Evolutionary conservation across 2,329 filamentous ascomycete species (phyloP).

Genomic region (Parastagonospora avenae): DNA sequence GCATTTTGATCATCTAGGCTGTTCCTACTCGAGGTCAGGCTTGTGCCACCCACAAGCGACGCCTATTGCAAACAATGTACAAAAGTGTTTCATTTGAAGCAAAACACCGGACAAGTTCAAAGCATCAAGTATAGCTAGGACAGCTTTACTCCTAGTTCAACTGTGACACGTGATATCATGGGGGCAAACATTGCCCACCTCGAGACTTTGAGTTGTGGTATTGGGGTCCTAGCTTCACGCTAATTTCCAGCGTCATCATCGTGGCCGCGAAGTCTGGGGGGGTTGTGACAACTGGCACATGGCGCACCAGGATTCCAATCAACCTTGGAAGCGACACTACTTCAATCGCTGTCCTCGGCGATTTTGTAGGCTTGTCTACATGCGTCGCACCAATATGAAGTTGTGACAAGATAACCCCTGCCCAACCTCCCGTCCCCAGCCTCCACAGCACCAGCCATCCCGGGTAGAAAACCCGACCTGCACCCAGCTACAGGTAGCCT

Average conservation of each 20-base stretch:
- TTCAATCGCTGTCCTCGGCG: not conserved
- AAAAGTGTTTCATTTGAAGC: no score
- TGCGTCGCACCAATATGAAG: constrained; percentile 31
- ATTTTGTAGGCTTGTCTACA: not conserved
- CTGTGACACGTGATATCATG: no score
- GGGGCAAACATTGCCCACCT: no score
- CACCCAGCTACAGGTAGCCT: constrained; percentile 12
- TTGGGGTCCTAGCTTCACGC: not conserved
- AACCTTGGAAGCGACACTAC: not conserved
- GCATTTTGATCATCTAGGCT: no score
- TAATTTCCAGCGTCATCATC: not conserved
- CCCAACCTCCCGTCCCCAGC: constrained; percentile 37
- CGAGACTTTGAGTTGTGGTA: no score
- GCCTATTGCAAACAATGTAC: no score
- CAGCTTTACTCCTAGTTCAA: no score
- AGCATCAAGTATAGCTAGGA: no score
- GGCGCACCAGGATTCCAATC: not conserved
- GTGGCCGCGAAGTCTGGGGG: not conserved
- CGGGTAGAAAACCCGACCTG: constrained; percentile 31
- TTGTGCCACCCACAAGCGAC: no score
- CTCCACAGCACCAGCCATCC: constrained; percentile 33
- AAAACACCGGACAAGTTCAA: no score
- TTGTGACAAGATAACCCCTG: constrained; percentile 29
- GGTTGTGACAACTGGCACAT: not conserved
- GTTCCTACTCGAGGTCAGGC: no score